Evolutionary conservation across 2,329 filamentous ascomycete species (phyloP), one percentile per base, ranked within the genome.

Genomic region (Ceratocystis alfenasii): DNA sequence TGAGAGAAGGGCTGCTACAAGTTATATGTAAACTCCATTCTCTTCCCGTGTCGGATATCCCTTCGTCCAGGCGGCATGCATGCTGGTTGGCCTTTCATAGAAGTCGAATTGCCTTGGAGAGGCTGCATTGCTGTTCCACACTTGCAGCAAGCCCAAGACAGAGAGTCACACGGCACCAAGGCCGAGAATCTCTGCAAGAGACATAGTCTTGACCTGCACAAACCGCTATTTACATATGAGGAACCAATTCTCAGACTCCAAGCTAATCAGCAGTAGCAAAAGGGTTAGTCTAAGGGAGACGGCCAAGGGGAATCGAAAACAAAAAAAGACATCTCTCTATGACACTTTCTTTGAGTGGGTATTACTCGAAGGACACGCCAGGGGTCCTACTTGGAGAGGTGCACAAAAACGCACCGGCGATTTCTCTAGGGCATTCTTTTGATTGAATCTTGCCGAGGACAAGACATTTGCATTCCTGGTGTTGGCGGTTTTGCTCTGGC

Each of bases 21-120:
- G 25, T 8, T 36, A 36, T 59, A 59, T 59, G 17, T 17, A 4
- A 59, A 30, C 55, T 36, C 10, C 48, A 53, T 53, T 30, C 55
- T 59, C 55, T 17, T 22, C 53, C 55, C 55, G 55, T 36, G 28
- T 59, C 55, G 3, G 28, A 30, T n/a, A 59, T 59, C 28, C 55
- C 55, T 59, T 59, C 30, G 7, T 36, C 22, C 55, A 59, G 55
- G 55, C 28, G 55, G 30, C 55, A 59, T 30, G 30, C 28, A 59
- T 30, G n/a, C 28, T 59, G 17, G 17, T 8, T 59, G 15, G 12
- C 55, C 15, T 30, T 59, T 8, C 28, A 59, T n/a, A n/a, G 55
- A 17, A 36, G 55, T 25, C 5, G 7, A 8, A n/a, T 22, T 7
- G 28, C 17, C 15, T 33, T 33, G 55, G 55, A 5, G 30, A 20